Conservation (phyloP, 2,329 filamentous ascomycete species). For the Didymella arachidicola region DNA sequence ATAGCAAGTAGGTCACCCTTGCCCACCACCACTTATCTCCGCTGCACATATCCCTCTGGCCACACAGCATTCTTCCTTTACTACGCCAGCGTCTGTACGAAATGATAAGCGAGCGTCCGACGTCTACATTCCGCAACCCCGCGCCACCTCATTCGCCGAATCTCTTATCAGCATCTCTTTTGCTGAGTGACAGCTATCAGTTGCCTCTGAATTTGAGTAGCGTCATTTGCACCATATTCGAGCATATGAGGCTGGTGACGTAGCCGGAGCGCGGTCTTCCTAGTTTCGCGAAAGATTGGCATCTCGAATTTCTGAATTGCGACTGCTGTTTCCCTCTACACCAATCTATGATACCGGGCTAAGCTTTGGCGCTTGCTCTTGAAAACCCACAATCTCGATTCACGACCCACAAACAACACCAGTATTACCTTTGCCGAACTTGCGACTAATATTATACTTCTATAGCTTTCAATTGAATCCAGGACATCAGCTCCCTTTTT, state of each 20-base stretch:
- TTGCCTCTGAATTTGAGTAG: conserved; percentile 27
- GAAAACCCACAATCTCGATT: conserved; percentile 16
- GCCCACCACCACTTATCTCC: conserved; percentile 24
- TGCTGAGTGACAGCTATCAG: conserved; percentile 39
- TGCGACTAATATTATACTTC: conserved; percentile 25
- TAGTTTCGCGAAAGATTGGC: conserved; percentile 23
- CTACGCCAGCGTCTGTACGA: conserved; percentile 31
- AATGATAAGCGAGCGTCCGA: conserved; percentile 33
- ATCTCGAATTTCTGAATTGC: conserved; percentile 16
- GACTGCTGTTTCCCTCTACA: conserved; percentile 18
- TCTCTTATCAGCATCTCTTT: conserved; percentile 43
- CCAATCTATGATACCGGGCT: conserved; percentile 32
- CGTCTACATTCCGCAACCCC: conserved; percentile 32
- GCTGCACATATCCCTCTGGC: conserved; percentile 25
- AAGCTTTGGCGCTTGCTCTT: conserved; percentile 22
- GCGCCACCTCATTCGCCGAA: conserved; percentile 44
- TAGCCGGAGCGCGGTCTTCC: conserved; percentile 25
- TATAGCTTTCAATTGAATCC: conserved; percentile 26
- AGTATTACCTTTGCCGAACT: conserved; percentile 1
- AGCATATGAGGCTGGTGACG: conserved; percentile 31
- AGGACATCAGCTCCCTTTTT: conserved; percentile 38
- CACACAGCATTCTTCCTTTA: conserved; percentile 23
- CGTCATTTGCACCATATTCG: conserved; percentile 36
- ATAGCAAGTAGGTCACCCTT: conserved; percentile 41
- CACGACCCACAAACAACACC: conserved; percentile 12